Percentiles rank a stretch among this genome's conserved stretches.
Conservation (phyloP, 768 basidiomycete genomes). For the Lactarius evosmus region DNA sequence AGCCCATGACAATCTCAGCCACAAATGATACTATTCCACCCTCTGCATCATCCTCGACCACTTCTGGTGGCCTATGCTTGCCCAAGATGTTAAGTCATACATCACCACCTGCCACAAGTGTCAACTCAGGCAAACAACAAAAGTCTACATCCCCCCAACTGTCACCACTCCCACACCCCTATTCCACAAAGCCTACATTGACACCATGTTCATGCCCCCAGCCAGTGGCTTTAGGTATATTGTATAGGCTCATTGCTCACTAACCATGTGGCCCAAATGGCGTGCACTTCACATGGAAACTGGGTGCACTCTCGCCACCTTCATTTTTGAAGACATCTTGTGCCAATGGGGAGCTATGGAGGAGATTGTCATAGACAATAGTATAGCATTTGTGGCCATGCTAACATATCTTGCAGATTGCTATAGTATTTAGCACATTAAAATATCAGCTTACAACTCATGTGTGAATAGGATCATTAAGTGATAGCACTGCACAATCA, state of each 20-base stretch:
- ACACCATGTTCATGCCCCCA: slow-evolving; percentile 42
- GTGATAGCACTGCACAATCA: slow-evolving; percentile 32
- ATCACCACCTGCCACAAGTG: slow-evolving; percentile 39
- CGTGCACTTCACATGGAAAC: slow-evolving; percentile 36
- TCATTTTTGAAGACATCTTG: too few relatives aligned
- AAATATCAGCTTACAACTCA: slow-evolving; percentile 43
- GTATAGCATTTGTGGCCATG: too few relatives aligned
- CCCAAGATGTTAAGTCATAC: slow-evolving; percentile 27
- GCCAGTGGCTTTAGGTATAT: slow-evolving; percentile 37
- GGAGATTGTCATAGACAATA: too few relatives aligned
- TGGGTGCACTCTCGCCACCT: too few relatives aligned
- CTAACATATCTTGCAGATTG: too few relatives aligned
- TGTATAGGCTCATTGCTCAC: slow-evolving; percentile 38
- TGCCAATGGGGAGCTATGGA: too few relatives aligned
- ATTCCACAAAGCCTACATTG: too few relatives aligned
- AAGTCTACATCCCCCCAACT: slow-evolving; percentile 30
- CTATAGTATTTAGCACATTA: slow-evolving; percentile 40
- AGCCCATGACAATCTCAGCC: too few relatives aligned
- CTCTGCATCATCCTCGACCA: slow-evolving; percentile 8
- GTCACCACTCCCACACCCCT: slow-evolving; percentile 28
- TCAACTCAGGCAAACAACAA: slow-evolving; percentile 32
- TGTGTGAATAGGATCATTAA: slow-evolving; percentile 41
- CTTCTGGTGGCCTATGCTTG: slow-evolving; percentile 33
- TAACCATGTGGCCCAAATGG: slow-evolving; percentile 33
- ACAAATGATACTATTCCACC: slow-evolving; percentile 28